phyloP scores from a whole-genome alignment of 2,329 filamentous ascomycete genomes.

The Aspergillus nomiae region DNA sequence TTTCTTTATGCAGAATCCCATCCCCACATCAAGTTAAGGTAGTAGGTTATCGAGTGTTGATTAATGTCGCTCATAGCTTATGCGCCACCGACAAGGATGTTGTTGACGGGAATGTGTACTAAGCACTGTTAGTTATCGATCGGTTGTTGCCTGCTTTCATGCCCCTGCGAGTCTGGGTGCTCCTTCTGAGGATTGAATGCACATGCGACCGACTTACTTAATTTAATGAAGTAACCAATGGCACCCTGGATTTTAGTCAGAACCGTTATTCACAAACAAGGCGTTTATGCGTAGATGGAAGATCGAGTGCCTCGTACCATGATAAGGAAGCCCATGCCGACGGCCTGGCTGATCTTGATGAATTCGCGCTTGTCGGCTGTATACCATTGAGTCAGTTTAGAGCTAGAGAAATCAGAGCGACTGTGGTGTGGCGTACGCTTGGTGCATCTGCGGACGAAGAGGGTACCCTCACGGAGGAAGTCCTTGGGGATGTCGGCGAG shows the following conservation, averaged over 20 bases:
- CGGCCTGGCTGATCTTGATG: conserved; percentile 62
- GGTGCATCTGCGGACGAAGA: conserved; percentile 26
- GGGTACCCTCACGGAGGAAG: conserved; percentile 24
- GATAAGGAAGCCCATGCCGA: conserved; percentile 61
- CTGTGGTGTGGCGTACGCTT: conserved; percentile 22
- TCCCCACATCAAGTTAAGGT: not conserved
- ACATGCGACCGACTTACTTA: conserved; percentile 48
- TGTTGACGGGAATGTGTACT: conserved; percentile 56
- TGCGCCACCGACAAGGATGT: conserved; percentile 52
- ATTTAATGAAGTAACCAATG: conserved; percentile 62
- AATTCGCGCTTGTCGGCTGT: conserved; percentile 62
- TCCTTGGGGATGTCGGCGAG: conserved; percentile 27
- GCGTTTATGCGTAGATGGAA: not conserved
- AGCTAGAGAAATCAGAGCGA: not conserved
- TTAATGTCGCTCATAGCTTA: conserved; percentile 21
- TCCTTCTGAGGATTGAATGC: not conserved
- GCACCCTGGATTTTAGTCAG: conserved; percentile 24
- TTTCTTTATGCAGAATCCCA: conserved; percentile 1
- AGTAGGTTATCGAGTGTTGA: not conserved
- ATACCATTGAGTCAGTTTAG: conserved; percentile 11
- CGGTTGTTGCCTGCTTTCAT: not conserved
- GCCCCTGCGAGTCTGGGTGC: not conserved
- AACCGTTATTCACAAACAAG: not conserved
- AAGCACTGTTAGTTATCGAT: conserved; percentile 16
- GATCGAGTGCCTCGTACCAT: conserved; percentile 40